Percentiles rank a stretch among this genome's conserved stretches.
These are phyloP conservation scores for Yarrowia porcina DNA, from an alignment of 805 yeast genomes.

Conservation along the genomic window DNA sequence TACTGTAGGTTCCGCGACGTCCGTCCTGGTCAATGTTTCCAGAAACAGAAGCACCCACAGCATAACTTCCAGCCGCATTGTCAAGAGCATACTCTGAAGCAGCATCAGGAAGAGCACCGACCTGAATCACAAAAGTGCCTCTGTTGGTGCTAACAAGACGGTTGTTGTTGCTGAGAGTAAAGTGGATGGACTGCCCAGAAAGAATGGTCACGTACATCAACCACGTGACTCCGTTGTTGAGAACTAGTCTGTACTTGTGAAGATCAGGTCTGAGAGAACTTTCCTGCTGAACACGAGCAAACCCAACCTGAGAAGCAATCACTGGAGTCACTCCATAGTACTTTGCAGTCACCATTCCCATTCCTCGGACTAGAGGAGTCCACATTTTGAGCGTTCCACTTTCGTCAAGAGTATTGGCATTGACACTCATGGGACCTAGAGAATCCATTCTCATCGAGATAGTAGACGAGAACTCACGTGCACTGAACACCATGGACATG, in stretches of 20 bases:
- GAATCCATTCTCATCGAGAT: constrained; percentile 42
- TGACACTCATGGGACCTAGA: constrained; percentile 25
- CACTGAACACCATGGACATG: constrained; percentile 55
- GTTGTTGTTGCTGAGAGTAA: constrained; percentile 37
- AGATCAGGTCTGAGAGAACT: constrained; percentile 42
- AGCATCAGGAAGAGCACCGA: constrained; percentile 48
- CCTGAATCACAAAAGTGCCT: constrained; percentile 55
- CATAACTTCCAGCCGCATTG: constrained; percentile 59
- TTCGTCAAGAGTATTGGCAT: constrained; percentile 30
- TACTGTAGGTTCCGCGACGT: constrained; percentile 11
- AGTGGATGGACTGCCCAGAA: constrained; percentile 34
- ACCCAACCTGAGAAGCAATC: constrained; percentile 59
- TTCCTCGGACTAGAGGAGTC: constrained; percentile 54
- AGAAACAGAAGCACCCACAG: constrained; percentile 46
- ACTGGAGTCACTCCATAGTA: constrained; percentile 38
- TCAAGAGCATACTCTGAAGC: constrained; percentile 47
- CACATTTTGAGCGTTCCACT: constrained; percentile 27
- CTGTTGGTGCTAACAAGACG: constrained; percentile 46
- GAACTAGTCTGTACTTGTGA: constrained; percentile 51
- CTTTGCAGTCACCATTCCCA: constrained; percentile 55
- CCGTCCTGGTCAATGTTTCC: constrained; percentile 37
- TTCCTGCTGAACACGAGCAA: constrained; percentile 48
- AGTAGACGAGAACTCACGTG: constrained; percentile 47
- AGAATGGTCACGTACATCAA: constrained; percentile 48
- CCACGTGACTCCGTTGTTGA: constrained; percentile 62